Conservation (phyloP, 73 alveolate species). For the Paramecium tetraurelia region DNA sequence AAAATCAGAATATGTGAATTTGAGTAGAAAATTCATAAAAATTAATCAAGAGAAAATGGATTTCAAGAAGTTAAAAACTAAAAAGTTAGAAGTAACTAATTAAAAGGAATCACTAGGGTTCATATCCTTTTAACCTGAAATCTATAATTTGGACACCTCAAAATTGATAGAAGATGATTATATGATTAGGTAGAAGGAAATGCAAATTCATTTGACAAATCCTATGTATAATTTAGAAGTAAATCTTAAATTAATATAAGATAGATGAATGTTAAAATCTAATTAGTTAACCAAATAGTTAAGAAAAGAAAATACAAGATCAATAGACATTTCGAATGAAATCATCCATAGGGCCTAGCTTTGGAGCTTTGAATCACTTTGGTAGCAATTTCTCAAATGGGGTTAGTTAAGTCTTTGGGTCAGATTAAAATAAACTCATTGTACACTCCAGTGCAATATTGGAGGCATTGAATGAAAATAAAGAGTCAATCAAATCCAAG, state of each 20-base stretch:
- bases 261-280: not conserved
- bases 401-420: not conserved
- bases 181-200: not conserved
- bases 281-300: not conserved
- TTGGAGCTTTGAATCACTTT: not conserved
- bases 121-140: not conserved
- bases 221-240: not conserved
- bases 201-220: not conserved
- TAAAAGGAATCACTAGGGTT: not conserved
- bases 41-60: not conserved
- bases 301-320: not conserved
- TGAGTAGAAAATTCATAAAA: not conserved
- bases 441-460: not conserved
- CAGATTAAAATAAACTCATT: not conserved
- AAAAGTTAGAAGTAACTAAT: not conserved
- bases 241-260: not conserved
- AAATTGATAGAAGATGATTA: not conserved
- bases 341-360: not conserved
- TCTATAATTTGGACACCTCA: not conserved
- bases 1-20: not conserved
- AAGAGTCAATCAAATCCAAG: not conserved
- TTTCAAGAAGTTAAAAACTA: not conserved
- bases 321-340: not conserved
- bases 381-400: not conserved
- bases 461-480: conserved; percentile 1